Evolutionary conservation across 371 early-diverging fungal genomes (phyloP).

Genomic region (Chytridiales sp.): DNA sequence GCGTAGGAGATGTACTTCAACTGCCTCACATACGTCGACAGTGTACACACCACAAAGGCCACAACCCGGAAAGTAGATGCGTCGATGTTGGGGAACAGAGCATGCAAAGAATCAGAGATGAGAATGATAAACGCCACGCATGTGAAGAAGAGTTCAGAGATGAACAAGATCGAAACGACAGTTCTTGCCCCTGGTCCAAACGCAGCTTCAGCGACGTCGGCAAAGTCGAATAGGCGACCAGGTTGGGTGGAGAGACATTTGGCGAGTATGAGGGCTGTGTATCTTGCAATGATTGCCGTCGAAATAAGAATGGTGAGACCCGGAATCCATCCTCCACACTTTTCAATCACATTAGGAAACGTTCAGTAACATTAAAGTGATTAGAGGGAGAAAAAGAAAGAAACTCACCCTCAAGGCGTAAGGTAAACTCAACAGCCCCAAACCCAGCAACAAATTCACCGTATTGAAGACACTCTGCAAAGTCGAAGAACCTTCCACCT

Average conservation of each 20-base stretch:
- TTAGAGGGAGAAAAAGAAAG: not conserved
- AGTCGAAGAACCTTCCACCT: conserved; percentile 28
- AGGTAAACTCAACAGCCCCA: conserved; percentile 58
- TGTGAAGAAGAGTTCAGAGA: conserved; percentile 63
- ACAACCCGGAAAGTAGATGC: conserved; percentile 28
- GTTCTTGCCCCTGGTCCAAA: conserved; percentile 58
- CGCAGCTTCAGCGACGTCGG: conserved; percentile 62
- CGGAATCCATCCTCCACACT: conserved; percentile 55
- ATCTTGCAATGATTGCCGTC: conserved; percentile 53
- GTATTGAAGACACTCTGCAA: conserved; percentile 56
- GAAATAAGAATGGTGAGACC: conserved; percentile 55
- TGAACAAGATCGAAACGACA: conserved; percentile 50
- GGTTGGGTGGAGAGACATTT: conserved; percentile 17
- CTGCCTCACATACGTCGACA: conserved; percentile 23
- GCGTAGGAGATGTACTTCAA: conserved; percentile 29
- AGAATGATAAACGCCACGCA: conserved; percentile 57
- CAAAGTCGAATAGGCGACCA: conserved; percentile 4
- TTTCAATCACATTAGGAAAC: not conserved
- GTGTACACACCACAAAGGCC: conserved; percentile 34
- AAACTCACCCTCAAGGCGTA: conserved; percentile 49
- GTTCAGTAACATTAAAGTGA: not conserved
- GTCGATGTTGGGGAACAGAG: conserved; percentile 41
- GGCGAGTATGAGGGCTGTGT: conserved; percentile 17
- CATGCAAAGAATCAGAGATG: conserved; percentile 51
- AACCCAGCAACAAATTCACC: conserved; percentile 60